Evolutionary conservation across 2,329 filamentous ascomycete species (phyloP).

Genomic region (Neocatenulostroma microsporum): DNA sequence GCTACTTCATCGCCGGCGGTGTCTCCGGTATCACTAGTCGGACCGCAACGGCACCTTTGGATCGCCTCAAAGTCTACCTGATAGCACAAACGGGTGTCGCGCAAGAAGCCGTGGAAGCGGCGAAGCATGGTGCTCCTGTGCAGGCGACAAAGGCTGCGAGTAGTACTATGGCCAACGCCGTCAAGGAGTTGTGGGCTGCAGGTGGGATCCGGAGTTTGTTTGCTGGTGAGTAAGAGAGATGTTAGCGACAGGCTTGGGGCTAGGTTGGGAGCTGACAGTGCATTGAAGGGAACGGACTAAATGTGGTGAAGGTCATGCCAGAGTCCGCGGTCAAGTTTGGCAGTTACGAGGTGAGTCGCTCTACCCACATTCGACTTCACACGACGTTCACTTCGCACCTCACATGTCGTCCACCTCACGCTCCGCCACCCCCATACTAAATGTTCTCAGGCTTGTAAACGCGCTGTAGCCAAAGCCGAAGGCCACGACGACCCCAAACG

Average conservation of each 20-base stretch:
- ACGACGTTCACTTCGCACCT: no score
- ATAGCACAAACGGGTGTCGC: conserved; percentile 75
- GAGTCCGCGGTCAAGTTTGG: conserved; percentile 98
- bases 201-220: conserved; percentile 87
- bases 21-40: conserved; percentile 89
- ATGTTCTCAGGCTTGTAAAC: conserved; percentile 63
- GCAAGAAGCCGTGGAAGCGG: conserved; percentile 54
- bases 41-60: conserved; percentile 89
- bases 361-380: neutral
- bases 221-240: no score
- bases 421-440: conserved; percentile 1
- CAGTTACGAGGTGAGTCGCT: conserved; percentile 74
- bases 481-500: conserved; percentile 73
- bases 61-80: conserved; percentile 93
- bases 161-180: conserved; percentile 63
- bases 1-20: conserved; percentile 95
- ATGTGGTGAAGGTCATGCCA: conserved; percentile 96
- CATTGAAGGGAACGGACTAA: conserved; percentile 76
- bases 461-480: conserved; percentile 74
- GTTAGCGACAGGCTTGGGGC: no score
- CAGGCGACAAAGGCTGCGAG: conserved; percentile 58
- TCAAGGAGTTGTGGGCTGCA: conserved; percentile 71
- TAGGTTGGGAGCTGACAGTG: neutral
- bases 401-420: no score
- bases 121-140: conserved; percentile 61